phyloP scores from a whole-genome alignment of 2,329 filamentous ascomycete genomes.

The Alternaria sp. region DNA sequence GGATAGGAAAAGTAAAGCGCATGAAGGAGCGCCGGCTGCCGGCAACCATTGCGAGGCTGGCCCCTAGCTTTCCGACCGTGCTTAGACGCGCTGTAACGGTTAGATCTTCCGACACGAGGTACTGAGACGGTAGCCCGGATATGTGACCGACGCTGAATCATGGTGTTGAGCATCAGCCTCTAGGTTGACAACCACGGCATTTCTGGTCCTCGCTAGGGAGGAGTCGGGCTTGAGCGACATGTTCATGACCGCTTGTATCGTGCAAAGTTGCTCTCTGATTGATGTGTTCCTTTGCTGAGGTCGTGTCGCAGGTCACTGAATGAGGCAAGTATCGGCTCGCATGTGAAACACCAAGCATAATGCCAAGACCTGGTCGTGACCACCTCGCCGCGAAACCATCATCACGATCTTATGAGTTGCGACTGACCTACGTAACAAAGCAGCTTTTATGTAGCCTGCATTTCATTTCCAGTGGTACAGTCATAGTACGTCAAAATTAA shows the following conservation, averaged over 20 bases:
- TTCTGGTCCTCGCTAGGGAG: neutral
- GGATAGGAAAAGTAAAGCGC: slow-evolving; percentile 10
- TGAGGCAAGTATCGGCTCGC: slow-evolving; percentile 10
- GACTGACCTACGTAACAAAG: neutral
- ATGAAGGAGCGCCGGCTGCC: slow-evolving; percentile 8
- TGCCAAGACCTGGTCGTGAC: slow-evolving; percentile 12
- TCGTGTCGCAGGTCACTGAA: slow-evolving; percentile 12
- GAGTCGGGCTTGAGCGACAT: neutral
- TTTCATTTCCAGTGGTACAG: too few relatives aligned
- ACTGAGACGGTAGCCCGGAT: slow-evolving; percentile 14
- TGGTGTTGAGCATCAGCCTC: neutral
- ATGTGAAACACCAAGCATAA: slow-evolving; percentile 17
- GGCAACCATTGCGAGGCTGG: slow-evolving; percentile 9
- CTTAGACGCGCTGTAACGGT: slow-evolving; percentile 11
- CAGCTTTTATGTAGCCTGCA: too few relatives aligned
- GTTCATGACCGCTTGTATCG: neutral
- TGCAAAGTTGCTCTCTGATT: neutral
- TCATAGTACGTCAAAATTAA: too few relatives aligned
- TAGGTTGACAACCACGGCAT: neutral
- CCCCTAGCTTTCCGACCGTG: slow-evolving; percentile 10
- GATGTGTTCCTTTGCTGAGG: slow-evolving; percentile 1
- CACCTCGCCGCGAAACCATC: neutral
- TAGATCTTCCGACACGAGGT: slow-evolving; percentile 7
- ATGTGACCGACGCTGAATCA: neutral
- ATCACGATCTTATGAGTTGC: neutral